Conservation (phyloP, 2,329 filamentous ascomycete genomes). For the Neurospora crassa region DNA sequence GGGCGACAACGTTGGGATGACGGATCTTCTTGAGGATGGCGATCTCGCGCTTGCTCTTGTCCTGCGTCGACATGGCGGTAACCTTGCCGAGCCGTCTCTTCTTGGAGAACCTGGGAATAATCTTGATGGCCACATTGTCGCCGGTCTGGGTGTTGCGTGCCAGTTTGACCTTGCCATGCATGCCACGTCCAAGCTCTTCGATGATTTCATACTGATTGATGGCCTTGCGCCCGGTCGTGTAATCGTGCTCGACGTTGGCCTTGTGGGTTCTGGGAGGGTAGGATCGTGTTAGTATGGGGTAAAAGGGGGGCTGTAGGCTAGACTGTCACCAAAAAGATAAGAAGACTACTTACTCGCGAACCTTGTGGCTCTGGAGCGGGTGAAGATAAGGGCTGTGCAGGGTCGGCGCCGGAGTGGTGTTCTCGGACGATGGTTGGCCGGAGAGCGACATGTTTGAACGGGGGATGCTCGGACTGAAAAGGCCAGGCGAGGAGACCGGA, state of each 20-base stretch:
- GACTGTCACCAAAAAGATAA: neutral
- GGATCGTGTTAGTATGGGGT: slow-evolving; percentile 6
- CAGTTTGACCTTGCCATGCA: slow-evolving; percentile 96
- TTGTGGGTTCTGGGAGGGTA: slow-evolving; percentile 61
- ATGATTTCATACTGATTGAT: slow-evolving; percentile 98
- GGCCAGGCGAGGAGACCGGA: slow-evolving; percentile 50
- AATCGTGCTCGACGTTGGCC: slow-evolving; percentile 82
- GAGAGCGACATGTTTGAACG: slow-evolving; percentile 31
- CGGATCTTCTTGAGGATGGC: slow-evolving; percentile 97
- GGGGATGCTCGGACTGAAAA: slow-evolving; percentile 44
- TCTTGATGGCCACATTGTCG: slow-evolving; percentile 92
- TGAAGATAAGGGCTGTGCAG: slow-evolving; percentile 55
- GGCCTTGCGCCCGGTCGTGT: slow-evolving; percentile 80
- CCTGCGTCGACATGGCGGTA: slow-evolving; percentile 51
- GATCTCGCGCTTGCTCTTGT: slow-evolving; percentile 90
- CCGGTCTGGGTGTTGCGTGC: slow-evolving; percentile 69
- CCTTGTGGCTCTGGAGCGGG: slow-evolving; percentile 61
- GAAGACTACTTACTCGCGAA: slow-evolving; percentile 57
- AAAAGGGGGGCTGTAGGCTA: neutral
- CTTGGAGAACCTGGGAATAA: slow-evolving; percentile 92
- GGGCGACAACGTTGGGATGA: slow-evolving; percentile 90
- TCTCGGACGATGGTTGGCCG: slow-evolving; percentile 40
- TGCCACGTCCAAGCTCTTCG: slow-evolving; percentile 88
- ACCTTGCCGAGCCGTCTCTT: slow-evolving; percentile 84
- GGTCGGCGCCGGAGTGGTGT: slow-evolving; percentile 39